Base-by-base conservation (phyloP, 208 protist species). In the Trypanosoma congolense region DNA sequence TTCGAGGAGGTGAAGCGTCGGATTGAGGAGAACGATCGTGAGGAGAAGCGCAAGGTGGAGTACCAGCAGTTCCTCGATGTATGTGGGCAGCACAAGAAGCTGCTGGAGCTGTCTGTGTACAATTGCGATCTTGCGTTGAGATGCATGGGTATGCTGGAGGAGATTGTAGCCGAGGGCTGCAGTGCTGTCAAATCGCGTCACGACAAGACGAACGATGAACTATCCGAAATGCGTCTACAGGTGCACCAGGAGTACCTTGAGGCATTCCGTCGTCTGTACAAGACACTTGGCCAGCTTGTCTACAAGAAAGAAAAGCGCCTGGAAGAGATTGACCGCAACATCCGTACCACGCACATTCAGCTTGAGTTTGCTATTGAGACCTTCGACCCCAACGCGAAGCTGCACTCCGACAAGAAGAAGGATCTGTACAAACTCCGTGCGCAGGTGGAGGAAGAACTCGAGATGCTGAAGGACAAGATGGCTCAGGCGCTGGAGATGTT, bases 81-180 rank as follows among this genome's bases (percentile, higher is more conserved):
- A 24, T 46, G 42, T 46, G 42, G 42, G 10, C 42, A 46, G 42
- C 42, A 46, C n/a, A 46, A 46, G n/a, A 46, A 46, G 42, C 42
- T 46, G 42, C 42, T 46, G 12, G 42, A 46, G n/a, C 42, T 46
- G 42, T 46, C 42, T 24, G 42, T 46, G 42, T 46, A 46, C 42
- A 46, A 46, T n/a, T 46, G 42, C 42, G 42, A 46, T n/a, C 42
- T 46, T 46, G 42, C 42, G 42, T n/a, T 46, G 6, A 6, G 42
- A 5, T 65, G 48, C 71, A 85, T 63, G 72, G 75, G 47, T 82
- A 85, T 69, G 77, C 42, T 80, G 44, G 77, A 84, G 65, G 77
- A 84, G 65, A 48, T 79, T 45, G 65, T 84, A 36, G 57, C 73
- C 28, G 77, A 84, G 59, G 66, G 73, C 30, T 81, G 77, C 65